These are phyloP conservation scores for Paecilomyces variotii DNA, from an alignment of 2,329 filamentous ascomycete genomes.

Conservation along the genomic window DNA sequence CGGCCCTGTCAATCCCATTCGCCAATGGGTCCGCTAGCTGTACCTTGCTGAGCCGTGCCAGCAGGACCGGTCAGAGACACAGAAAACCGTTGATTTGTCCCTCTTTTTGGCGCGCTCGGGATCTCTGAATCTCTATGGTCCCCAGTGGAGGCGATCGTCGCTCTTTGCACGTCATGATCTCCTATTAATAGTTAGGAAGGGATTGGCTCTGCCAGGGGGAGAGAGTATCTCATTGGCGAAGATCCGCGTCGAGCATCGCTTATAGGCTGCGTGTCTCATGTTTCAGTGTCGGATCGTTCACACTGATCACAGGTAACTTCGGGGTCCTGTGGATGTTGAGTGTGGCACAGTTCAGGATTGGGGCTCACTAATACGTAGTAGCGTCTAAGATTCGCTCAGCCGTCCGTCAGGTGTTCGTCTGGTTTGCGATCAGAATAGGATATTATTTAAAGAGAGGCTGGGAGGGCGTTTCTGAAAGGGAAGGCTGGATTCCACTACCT, in stretches of 20 bases:
- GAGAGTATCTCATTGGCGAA: not conserved
- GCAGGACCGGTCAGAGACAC: not conserved
- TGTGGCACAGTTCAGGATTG: not conserved
- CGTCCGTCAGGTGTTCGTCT: not conserved
- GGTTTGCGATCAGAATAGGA: not conserved
- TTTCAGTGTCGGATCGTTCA: not conserved
- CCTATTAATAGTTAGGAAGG: not conserved
- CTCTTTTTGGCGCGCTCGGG: not conserved
- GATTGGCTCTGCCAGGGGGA: not conserved
- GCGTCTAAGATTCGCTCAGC: not conserved
- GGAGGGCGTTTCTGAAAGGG: not conserved
- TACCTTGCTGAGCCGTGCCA: not conserved
- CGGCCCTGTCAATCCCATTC: not conserved
- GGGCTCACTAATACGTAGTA: not conserved
- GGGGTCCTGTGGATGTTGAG: not conserved
- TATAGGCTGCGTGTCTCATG: not conserved
- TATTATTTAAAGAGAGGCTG: not conserved
- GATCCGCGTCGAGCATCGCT: not conserved
- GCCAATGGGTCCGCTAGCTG: not conserved
- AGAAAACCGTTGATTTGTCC: not conserved
- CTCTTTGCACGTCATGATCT: not conserved
- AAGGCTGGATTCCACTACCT: not conserved
- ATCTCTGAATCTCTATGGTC: not conserved
- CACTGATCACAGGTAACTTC: not conserved
- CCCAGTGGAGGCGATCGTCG: not conserved